Percentiles rank a stretch among this genome's conserved stretches.
phyloP scores from a whole-genome alignment of 345 rosid genomes.

The Triadica sebifera region DNA sequence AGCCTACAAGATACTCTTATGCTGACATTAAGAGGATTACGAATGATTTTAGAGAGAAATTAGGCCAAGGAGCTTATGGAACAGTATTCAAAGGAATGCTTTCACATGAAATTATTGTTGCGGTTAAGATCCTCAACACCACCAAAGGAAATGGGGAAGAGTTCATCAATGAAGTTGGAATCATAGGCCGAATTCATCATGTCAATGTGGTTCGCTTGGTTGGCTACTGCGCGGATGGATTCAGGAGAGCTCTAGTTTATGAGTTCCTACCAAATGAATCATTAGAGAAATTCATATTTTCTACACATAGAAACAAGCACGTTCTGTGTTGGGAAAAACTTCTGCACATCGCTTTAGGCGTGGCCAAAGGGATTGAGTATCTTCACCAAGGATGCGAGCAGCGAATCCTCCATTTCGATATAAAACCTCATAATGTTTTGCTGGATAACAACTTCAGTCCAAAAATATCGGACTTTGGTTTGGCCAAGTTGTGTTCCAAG shows the following conservation, averaged over 20 bases:
- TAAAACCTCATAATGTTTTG: too few relatives aligned
- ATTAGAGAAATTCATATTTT: conserved; percentile 15
- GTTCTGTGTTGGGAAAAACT: conserved; percentile 8
- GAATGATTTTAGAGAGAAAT: background rate
- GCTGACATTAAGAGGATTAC: conserved; percentile 14
- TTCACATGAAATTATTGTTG: conserved; percentile 1
- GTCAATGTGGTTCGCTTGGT: conserved; percentile 12
- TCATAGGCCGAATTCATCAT: conserved; percentile 12
- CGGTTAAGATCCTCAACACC: conserved; percentile 12
- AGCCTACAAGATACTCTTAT: conserved; percentile 11
- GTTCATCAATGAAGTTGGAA: conserved; percentile 16
- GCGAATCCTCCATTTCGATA: too few relatives aligned
- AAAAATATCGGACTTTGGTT: too few relatives aligned
- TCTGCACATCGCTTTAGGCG: background rate
- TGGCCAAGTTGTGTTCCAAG: too few relatives aligned
- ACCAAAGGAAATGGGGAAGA: conserved; percentile 11
- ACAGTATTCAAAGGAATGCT: conserved; percentile 9
- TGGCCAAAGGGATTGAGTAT: conserved; percentile 7
- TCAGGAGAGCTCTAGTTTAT: conserved; percentile 20
- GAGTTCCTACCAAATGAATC: conserved; percentile 18
- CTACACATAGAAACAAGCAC: background rate
- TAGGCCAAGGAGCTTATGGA: conserved; percentile 12
- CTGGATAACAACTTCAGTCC: too few relatives aligned
- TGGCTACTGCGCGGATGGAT: conserved; percentile 18
- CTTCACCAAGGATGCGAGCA: too few relatives aligned